Conservation (phyloP, 2,329 filamentous ascomycete genomes). For the Bertia moriformis region DNA sequence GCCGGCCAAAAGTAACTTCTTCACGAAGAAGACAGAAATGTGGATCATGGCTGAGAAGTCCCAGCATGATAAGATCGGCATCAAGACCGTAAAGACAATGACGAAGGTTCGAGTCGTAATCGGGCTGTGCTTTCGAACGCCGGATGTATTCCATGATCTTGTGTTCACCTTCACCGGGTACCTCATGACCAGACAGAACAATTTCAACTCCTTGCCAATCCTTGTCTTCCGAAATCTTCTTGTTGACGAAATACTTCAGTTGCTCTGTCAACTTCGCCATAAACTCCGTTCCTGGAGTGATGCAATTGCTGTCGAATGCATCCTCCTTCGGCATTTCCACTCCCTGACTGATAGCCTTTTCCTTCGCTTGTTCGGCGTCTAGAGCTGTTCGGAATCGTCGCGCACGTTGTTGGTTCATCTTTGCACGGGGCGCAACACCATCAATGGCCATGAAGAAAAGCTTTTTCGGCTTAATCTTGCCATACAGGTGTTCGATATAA, state of each 20-base stretch:
- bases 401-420: constrained; percentile 98
- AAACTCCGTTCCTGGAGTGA: constrained; percentile 91
- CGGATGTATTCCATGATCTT: constrained; percentile 99
- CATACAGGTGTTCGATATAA: constrained; percentile 96
- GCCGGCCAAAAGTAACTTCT: constrained; percentile 87
- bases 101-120: constrained; percentile 82
- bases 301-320: constrained; percentile 97
- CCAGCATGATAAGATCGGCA: constrained; percentile 96
- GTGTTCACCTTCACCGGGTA: constrained; percentile 94
- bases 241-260: constrained; percentile 95
- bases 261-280: constrained; percentile 93
- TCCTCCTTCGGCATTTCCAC: constrained; percentile 88
- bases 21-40: constrained; percentile 95
- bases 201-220: constrained; percentile 97
- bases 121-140: constrained; percentile 84
- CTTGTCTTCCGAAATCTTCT: constrained; percentile 90
- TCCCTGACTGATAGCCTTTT: constrained; percentile 82
- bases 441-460: constrained; percentile 99
- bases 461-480: constrained; percentile 96
- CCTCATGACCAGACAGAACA: constrained; percentile 91
- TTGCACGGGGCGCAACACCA: constrained; percentile 88
- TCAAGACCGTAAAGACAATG: constrained; percentile 96
- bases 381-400: constrained; percentile 88
- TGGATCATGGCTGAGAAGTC: constrained; percentile 88
- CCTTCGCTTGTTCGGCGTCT: constrained; percentile 75